Conservation (phyloP, 108 stramenopile species). For the Aurantiochytrium sp. region DNA sequence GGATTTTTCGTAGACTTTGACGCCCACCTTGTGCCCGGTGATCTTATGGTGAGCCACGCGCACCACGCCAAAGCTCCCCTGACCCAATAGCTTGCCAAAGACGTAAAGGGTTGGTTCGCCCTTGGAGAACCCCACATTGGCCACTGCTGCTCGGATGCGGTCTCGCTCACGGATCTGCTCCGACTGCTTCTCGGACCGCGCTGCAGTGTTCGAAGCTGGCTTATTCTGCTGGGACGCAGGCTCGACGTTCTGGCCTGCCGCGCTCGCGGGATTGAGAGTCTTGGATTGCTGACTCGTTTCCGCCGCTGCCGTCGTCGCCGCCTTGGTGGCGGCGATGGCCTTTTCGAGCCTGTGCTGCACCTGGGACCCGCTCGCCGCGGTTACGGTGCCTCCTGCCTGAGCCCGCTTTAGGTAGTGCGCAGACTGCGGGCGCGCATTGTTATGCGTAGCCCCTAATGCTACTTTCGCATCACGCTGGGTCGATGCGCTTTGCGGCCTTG, state of each 20-base stretch:
- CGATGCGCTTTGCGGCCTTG: background rate
- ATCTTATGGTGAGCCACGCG: slow-evolving; percentile 60
- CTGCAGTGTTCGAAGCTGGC: background rate
- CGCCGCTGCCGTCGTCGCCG: background rate
- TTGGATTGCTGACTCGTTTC: no score
- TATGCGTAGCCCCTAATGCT: background rate
- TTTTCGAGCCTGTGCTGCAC: background rate
- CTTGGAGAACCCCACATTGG: background rate
- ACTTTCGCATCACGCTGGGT: background rate
- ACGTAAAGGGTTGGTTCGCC: slow-evolving; percentile 41
- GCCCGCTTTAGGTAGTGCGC: background rate
- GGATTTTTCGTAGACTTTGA: slow-evolving; percentile 64
- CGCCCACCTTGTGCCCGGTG: slow-evolving; percentile 56
- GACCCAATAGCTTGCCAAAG: slow-evolving; percentile 54
- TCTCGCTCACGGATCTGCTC: background rate
- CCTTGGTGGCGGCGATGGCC: background rate
- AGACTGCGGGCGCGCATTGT: background rate
- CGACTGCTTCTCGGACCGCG: background rate
- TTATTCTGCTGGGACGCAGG: background rate
- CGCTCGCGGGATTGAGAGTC: no score
- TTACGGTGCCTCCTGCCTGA: background rate
- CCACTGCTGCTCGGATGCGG: background rate
- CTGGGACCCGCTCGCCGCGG: background rate
- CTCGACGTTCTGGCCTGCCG: no score
- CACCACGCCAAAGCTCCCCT: slow-evolving; percentile 56